Evolutionary conservation across 805 yeast species (phyloP), one percentile per base, ranked within the genome.

Genomic region (Metschnikowia dekortorum): DNA sequence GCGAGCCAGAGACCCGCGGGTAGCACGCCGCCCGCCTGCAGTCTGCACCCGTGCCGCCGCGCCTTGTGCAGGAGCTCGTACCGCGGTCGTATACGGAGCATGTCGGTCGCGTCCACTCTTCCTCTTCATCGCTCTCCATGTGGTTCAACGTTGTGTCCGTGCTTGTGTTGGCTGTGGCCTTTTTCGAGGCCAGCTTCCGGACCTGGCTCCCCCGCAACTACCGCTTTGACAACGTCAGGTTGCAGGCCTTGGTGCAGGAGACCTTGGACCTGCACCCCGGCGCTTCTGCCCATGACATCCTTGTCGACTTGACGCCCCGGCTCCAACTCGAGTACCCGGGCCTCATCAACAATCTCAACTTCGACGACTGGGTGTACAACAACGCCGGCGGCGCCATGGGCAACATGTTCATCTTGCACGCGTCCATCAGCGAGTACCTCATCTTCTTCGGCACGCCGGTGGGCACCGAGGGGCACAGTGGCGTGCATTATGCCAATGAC

Each of bases 371-470:
- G 98, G 86, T 94, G 46, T 92, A 84, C 80, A 94, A 94, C 79
- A 89, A 89, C 61, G 99, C 99, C 3, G 99, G 99, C 49, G 96
- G 96, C 59, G 98, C 99, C 47, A 94, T 94, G 99, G 94, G 95
- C 26, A 83, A 90, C 49, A 92, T 94, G 98, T 80, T 89, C 60
- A 89, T 94, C 53, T 75, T 92, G 57, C 99, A 94, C 68, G 97
- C 98, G 9, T 94, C 98, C 8, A 76, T 94, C 60, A 76, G 94
- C 6, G 99, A 94, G 71, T 94, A 94, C 66, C 71, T 94, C 66
- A 94, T 94, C 63, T 80, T 94, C 66, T 94, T 94, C 57, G 99
- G 99, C 45, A 80, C 95, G 42, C 89, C 97, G 2, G 79, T 85
- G 6, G 99, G 98, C 39, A 90, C 96, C 13, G 97, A 89, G 69